A percentile compares a stretch with the other conserved stretches of the same genome.
These are phyloP conservation scores for Alloteropsis angusta DNA, from an alignment of 202 grass and related monocot genomes.

Conservation along the genomic window DNA sequence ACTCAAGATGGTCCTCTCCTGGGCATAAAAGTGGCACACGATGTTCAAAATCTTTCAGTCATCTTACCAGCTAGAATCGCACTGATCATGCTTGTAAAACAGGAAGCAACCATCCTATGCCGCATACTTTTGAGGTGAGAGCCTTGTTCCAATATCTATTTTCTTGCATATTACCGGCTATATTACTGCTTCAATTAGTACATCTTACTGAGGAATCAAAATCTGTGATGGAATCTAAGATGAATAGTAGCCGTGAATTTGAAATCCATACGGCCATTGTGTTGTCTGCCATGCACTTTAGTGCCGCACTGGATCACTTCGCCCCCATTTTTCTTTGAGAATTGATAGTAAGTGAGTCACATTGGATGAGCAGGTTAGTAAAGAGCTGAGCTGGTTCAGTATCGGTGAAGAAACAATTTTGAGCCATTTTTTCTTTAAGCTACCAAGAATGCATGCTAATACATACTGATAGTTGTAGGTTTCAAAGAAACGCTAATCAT, in stretches of 20 bases:
- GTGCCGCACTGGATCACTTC: background rate
- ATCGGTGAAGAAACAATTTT: background rate
- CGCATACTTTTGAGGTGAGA: background rate
- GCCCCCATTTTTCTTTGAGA: too few relatives aligned
- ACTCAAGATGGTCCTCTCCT: constrained; percentile 79
- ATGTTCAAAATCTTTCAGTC: constrained; percentile 92
- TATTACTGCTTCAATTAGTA: background rate
- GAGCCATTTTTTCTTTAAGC: background rate
- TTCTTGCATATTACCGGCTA: background rate
- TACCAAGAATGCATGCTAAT: background rate
- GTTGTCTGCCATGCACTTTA: background rate
- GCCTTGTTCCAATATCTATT: background rate
- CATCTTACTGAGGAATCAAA: background rate
- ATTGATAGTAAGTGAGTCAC: too few relatives aligned
- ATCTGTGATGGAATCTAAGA: too few relatives aligned
- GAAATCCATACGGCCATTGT: background rate
- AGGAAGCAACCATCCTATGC: background rate
- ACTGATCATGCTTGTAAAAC: background rate
- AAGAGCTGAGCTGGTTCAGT: too few relatives aligned
- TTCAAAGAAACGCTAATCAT: background rate
- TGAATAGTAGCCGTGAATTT: background rate
- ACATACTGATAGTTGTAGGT: background rate
- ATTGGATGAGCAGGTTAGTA: too few relatives aligned
- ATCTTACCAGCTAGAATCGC: constrained; percentile 41
- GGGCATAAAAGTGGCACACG: constrained; percentile 83